phyloP scores from a whole-genome alignment of 345 rosid genomes.

The Populus nigra region DNA sequence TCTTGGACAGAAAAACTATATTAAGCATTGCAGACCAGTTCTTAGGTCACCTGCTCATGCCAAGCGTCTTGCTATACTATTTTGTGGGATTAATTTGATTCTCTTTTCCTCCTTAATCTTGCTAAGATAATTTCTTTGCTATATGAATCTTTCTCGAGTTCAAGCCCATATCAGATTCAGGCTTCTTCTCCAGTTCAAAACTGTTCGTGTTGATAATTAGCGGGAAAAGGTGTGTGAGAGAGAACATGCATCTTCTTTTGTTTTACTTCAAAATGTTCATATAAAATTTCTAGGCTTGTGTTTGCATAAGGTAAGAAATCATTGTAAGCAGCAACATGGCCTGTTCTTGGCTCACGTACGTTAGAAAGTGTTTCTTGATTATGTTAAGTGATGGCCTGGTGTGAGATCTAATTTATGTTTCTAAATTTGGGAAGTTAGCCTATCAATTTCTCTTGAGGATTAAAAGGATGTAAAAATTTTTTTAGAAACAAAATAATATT shows the following conservation, averaged over 20 bases:
- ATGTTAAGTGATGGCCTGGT: neutral
- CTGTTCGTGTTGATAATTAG: neutral
- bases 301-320: neutral
- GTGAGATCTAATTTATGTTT: neutral
- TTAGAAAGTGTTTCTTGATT: neutral
- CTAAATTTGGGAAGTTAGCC: neutral
- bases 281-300: neutral
- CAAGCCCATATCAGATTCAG: neutral
- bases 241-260: neutral
- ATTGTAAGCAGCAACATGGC: neutral
- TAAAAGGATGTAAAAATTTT: neutral
- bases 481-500: too few relatives aligned
- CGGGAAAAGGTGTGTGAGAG: neutral
- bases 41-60: neutral
- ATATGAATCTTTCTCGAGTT: neutral
- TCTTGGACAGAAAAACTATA: conserved; percentile 10
- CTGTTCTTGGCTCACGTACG: neutral
- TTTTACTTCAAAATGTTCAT: neutral
- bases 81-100: conserved; percentile 1
- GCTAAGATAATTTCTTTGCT: too few relatives aligned
- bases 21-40: neutral
- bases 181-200: neutral
- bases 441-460: neutral
- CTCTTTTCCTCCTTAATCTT: too few relatives aligned
- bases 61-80: neutral